phyloP scores from a whole-genome alignment of 768 basidiomycete genomes.

The Vararia minispora region DNA sequence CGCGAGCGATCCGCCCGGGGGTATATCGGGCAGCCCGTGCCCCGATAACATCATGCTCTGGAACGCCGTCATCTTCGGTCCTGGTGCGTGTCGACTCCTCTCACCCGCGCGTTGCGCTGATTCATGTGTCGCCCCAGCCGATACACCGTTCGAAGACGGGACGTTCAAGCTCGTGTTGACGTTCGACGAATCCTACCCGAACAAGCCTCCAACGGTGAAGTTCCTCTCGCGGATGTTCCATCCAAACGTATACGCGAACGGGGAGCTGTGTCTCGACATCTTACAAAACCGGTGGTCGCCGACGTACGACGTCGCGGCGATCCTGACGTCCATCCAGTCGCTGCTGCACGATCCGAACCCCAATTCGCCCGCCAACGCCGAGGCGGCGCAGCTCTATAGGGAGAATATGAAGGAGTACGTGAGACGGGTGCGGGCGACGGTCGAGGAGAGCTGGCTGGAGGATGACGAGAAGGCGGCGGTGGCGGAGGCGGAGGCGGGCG shows the following conservation, averaged over 20 bases:
- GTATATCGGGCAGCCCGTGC: conserved; percentile 94
- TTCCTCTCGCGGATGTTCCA: conserved; percentile 99
- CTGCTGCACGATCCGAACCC: conserved; percentile 97
- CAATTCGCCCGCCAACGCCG: conserved; percentile 95
- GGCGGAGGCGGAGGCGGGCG: conserved; percentile 26
- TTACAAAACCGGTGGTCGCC: conserved; percentile 98
- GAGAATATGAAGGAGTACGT: conserved; percentile 99
- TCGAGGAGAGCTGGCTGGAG: conserved; percentile 94
- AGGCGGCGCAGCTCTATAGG: conserved; percentile 91
- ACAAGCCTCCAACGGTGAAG: conserved; percentile 95
- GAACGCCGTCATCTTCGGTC: conserved; percentile 99
- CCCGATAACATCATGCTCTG: conserved; percentile 99
- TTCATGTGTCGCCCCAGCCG: conserved; percentile 40
- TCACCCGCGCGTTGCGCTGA: background rate
- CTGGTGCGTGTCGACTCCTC: conserved; percentile 44
- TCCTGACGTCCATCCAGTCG: conserved; percentile 93
- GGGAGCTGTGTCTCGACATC: conserved; percentile 96
- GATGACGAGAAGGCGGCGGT: conserved; percentile 55
- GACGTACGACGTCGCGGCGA: conserved; percentile 97
- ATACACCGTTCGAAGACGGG: conserved; percentile 98
- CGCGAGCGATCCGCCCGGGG: conserved; percentile 88
- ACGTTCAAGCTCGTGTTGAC: conserved; percentile 94
- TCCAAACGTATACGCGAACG: conserved; percentile 97
- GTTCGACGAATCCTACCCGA: conserved; percentile 97
- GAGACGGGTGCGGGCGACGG: conserved; percentile 81